Evolutionary conservation across 805 yeast species (phyloP), one percentile per base, ranked within the genome.

Genomic region (Starmerella potacharoeniae): DNA sequence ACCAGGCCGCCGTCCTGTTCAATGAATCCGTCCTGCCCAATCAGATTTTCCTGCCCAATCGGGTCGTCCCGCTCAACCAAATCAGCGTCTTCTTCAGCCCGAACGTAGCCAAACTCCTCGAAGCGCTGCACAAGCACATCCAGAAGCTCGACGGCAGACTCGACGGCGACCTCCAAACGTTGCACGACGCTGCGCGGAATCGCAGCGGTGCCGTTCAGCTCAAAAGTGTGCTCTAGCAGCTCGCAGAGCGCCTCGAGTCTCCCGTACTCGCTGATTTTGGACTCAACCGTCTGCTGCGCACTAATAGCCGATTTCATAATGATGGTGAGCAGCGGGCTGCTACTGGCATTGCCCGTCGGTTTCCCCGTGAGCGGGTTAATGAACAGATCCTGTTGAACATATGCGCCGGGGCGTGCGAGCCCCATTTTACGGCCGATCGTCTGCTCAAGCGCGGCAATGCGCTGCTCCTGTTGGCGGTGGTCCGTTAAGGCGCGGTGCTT

Each of bases 381-480:
- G 5, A 33, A 16, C 39, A 46, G 30, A 5, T 46, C 49, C 9
- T 46, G 40, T 40, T 16, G 31, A 6, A 17, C 16, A 13, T 13
- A 16, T 1, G 40, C 31, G 9, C 33, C 31, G n/a, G 40, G 40
- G 17, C 31, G 30, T 5, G 16, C 16, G 8, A 46, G 16, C 5
- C 49, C 49, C 30, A 34, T 16, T n/a, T 34, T 46, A 7, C 49
- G 49, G 39, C n/a, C 10, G n/a, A 46, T 9, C n/a, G 30, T 16
- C 35, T 34, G 40, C 31, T 34, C 40, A 2, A 46, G 49, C 16
- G 22, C 8, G 5, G 39, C 30, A 16, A 46, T 22, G 13, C 31
- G 40, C 40, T 46, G 49, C 40, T 34, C 31, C 22, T 46, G 49
- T 9, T 34, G 39, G 31, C 49, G 49, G n/a, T 34, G 49, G 31